Conservation (phyloP, 2,329 filamentous ascomycete species). For the Cladosporium sp. region DNA sequence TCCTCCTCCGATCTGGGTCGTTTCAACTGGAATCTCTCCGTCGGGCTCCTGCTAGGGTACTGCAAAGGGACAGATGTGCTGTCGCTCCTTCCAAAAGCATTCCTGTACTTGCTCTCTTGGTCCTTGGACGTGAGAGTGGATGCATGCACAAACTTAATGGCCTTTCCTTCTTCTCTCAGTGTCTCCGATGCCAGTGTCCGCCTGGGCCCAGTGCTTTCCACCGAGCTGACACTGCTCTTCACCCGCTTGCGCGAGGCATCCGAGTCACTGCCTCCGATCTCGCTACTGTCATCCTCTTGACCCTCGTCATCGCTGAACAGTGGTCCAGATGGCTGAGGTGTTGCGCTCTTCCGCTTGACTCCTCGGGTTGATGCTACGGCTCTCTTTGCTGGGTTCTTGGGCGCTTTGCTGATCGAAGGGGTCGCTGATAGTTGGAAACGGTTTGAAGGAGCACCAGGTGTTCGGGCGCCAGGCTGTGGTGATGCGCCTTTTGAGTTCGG, state of each 20-base stretch:
- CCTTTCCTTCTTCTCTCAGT: slow-evolving; percentile 22
- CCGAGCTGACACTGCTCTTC: slow-evolving; percentile 33
- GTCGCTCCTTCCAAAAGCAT: slow-evolving; percentile 42
- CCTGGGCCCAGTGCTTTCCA: slow-evolving; percentile 25
- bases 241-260: slow-evolving; percentile 32
- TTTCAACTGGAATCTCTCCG: slow-evolving; percentile 64
- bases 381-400: slow-evolving; percentile 10
- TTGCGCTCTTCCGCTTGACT: slow-evolving; percentile 33
- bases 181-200: slow-evolving; percentile 18
- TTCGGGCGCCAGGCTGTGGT: slow-evolving; percentile 11
- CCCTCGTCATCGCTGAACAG: slow-evolving; percentile 31
- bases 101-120: slow-evolving; percentile 44
- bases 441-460: slow-evolving; percentile 13
- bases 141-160: slow-evolving; percentile 37
- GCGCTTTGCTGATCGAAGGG: not conserved
- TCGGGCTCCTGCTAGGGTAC: slow-evolving; percentile 65
- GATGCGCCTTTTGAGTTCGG: slow-evolving; percentile 10
- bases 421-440: slow-evolving; percentile 24
- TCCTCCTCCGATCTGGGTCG: slow-evolving; percentile 61
- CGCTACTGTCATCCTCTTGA: slow-evolving; percentile 27
- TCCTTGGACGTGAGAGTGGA: slow-evolving; percentile 38
- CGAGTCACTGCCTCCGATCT: slow-evolving; percentile 28
- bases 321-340: slow-evolving; percentile 25
- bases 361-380: slow-evolving; percentile 22
- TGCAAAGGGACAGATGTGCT: slow-evolving; percentile 58